These are phyloP conservation scores for Lachancea meyersii DNA, from an alignment of 805 yeast species.

Conservation along the genomic window DNA sequence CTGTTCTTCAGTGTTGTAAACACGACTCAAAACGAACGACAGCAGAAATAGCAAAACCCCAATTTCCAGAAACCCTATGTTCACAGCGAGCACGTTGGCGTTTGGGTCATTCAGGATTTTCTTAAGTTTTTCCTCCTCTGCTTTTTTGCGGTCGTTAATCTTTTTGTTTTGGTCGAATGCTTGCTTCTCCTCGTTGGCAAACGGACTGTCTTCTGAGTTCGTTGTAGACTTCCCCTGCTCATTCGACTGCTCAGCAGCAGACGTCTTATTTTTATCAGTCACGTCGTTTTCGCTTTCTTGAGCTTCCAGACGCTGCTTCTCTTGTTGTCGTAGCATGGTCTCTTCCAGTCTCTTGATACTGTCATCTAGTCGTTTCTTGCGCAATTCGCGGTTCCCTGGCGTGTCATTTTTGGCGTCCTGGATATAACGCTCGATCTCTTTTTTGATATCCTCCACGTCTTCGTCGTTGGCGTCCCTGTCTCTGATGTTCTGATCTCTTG, in stretches of 20 bases:
- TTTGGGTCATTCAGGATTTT: constrained; percentile 29
- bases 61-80: constrained; percentile 33
- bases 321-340: constrained; percentile 20
- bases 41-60: constrained; percentile 30
- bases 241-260: no score
- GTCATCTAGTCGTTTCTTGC: constrained; percentile 21
- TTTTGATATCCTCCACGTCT: constrained; percentile 21
- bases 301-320: constrained; percentile 6
- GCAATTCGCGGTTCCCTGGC: constrained; percentile 14
- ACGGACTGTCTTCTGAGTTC: constrained; percentile 10
- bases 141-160: constrained; percentile 14
- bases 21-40: constrained; percentile 28
- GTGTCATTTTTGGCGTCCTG: constrained; percentile 17
- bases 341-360: constrained; percentile 22
- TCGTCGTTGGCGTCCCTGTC: constrained; percentile 21
- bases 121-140: constrained; percentile 12
- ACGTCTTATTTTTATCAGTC: no score
- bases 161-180: constrained; percentile 14
- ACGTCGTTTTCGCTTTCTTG: background rate
- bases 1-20: constrained; percentile 30
- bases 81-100: constrained; percentile 27
- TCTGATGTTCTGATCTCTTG: background rate
- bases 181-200: constrained; percentile 14
- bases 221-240: no score
- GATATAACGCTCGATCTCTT: constrained; percentile 23